phyloP scores from a whole-genome alignment of 805 yeast genomes.

The Wickerhamiella domercqiae region DNA sequence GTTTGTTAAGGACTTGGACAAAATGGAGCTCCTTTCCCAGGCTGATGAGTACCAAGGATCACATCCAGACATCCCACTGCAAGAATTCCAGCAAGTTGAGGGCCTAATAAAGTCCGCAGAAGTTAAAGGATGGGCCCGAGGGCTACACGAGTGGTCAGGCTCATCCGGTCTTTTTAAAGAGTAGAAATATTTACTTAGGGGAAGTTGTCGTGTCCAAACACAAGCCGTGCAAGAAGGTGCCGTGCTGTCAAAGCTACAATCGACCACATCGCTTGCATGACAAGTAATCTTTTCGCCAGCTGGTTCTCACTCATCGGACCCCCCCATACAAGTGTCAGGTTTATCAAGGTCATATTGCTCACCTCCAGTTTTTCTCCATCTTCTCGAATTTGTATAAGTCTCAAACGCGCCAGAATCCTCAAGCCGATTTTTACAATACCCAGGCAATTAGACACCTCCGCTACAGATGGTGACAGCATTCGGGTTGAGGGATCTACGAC shows the following conservation, averaged over 20 bases:
- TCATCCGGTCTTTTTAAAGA: neutral
- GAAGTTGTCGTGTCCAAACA: constrained; percentile 75
- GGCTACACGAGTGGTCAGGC: constrained; percentile 24
- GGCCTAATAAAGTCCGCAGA: constrained; percentile 53
- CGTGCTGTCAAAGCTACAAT: constrained; percentile 50
- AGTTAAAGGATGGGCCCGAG: constrained; percentile 54
- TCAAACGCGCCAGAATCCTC: constrained; percentile 31
- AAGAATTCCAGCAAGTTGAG: constrained; percentile 54
- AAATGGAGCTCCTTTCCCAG: constrained; percentile 57
- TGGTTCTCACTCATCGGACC: constrained; percentile 84
- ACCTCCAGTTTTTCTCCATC: constrained; percentile 27
- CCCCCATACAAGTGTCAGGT: constrained; percentile 63
- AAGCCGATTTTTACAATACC: constrained; percentile 23
- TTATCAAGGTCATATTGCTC: constrained; percentile 79
- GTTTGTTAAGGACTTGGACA: constrained; percentile 87
- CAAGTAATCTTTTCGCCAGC: constrained; percentile 45
- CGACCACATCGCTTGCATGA: constrained; percentile 52
- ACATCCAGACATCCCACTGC: constrained; percentile 40
- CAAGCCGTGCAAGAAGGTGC: constrained; percentile 70
- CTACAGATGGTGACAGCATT: constrained; percentile 54
- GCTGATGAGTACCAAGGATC: constrained; percentile 52
- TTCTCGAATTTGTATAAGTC: constrained; percentile 33
- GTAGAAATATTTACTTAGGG: neutral
- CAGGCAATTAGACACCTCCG: constrained; percentile 19
- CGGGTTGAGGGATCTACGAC: constrained; percentile 53